These are phyloP conservation scores for Hymenoscyphus infarciens DNA, from an alignment of 2,329 filamentous ascomycete genomes.

Conservation along the genomic window DNA sequence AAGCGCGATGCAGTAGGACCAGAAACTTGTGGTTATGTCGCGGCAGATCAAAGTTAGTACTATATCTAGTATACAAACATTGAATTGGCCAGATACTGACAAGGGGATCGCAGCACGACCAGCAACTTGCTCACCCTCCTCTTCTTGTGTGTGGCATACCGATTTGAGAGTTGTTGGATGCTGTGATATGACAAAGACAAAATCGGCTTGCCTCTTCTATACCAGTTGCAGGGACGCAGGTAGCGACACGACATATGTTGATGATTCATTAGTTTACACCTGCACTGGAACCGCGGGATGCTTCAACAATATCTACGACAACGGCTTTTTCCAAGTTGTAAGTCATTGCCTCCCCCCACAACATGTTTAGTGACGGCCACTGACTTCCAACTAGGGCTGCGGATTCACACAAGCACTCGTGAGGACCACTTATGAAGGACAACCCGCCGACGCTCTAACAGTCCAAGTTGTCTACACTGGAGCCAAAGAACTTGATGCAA, in stretches of 20 bases:
- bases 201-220: conserved; percentile 16
- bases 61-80: background rate
- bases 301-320: conserved; percentile 16
- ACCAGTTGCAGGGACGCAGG: conserved; percentile 18
- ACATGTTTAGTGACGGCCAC: background rate
- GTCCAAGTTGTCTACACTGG: conserved; percentile 15
- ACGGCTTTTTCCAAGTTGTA: conserved; percentile 16
- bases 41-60: background rate
- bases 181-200: conserved; percentile 16
- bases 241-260: conserved; percentile 10
- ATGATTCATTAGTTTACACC: conserved; percentile 17
- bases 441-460: conserved; percentile 8
- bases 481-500: conserved; percentile 8
- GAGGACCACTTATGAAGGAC: conserved; percentile 9
- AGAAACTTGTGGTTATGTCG: background rate
- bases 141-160: conserved; percentile 21
- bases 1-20: background rate
- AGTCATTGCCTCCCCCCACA: background rate
- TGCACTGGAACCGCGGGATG: conserved; percentile 17
- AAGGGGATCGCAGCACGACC: background rate
- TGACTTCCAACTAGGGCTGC: conserved; percentile 9
- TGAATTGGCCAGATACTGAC: background rate
- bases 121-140: conserved; percentile 16
- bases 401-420: conserved; percentile 13
- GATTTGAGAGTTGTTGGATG: conserved; percentile 21